phyloP scores from a whole-genome alignment of 345 rosid species.

The Brassica napus region DNA sequence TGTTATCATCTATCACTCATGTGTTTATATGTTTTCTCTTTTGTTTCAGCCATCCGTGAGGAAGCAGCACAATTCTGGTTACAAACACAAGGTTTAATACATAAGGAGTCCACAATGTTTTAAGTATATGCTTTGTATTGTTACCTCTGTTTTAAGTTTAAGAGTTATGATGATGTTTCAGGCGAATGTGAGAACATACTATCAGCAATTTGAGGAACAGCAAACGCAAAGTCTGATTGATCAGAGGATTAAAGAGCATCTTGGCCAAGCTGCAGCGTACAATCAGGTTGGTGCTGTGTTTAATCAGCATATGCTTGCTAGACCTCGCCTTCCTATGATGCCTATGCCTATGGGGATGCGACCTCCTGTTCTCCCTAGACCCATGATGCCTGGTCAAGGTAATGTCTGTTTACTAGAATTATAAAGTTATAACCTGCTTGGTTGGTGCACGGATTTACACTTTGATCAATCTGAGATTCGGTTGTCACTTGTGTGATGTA shows the following conservation, averaged over 20 bases:
- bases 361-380: slow-evolving; percentile 88
- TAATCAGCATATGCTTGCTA: slow-evolving; percentile 76
- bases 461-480: not conserved
- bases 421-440: not conserved
- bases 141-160: not conserved
- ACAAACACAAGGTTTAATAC: slow-evolving; percentile 90
- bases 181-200: slow-evolving; percentile 91
- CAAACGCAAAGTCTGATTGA: slow-evolving; percentile 94
- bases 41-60: slow-evolving; percentile 92
- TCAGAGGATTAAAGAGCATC: slow-evolving; percentile 94
- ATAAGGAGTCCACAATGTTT: not conserved
- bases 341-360: slow-evolving; percentile 73
- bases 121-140: not conserved
- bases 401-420: not conserved
- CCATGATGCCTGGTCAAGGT: slow-evolving; percentile 55
- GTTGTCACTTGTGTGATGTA: not conserved
- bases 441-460: not conserved
- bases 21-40: not conserved
- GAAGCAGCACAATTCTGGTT: slow-evolving; percentile 98
- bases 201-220: slow-evolving; percentile 98
- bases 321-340: slow-evolving; percentile 81
- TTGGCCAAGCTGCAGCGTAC: slow-evolving; percentile 86
- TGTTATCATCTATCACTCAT: not conserved
- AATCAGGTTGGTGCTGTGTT: slow-evolving; percentile 89
- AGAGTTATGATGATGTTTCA: slow-evolving; percentile 35